A percentile compares a stretch with the other conserved stretches of the same genome.
These are phyloP conservation scores for Zoysia japonica DNA, from an alignment of 176 grass and related monocot genomes.

Conservation along the genomic window DNA sequence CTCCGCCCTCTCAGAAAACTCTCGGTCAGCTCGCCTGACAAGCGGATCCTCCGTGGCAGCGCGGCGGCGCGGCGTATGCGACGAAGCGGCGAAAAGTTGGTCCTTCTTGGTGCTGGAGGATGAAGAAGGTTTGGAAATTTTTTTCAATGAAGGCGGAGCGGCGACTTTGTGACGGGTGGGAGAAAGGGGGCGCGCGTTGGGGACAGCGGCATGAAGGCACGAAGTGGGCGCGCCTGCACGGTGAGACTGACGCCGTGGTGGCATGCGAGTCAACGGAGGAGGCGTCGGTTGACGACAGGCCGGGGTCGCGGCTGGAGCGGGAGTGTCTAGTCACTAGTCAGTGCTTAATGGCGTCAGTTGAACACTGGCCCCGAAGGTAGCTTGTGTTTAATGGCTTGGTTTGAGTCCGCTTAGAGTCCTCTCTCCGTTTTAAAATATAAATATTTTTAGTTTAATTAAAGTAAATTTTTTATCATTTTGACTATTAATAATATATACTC, in stretches of 20 bases:
- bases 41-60: not conserved
- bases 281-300: no score
- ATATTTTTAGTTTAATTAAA: no score
- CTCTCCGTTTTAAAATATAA: no score
- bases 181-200: not conserved
- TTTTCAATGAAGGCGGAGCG: not conserved
- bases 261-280: no score
- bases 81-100: conserved; percentile 35
- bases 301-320: no score
- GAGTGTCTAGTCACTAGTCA: no score
- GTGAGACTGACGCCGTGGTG: not conserved
- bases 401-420: no score
- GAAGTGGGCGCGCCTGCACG: not conserved
- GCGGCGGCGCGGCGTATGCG: conserved; percentile 9
- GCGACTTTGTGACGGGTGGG: not conserved
- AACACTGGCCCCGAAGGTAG: no score
- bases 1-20: conserved; percentile 23
- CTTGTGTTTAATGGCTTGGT: no score
- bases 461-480: no score
- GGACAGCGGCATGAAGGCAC: not conserved
- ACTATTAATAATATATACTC: no score
- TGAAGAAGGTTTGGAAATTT: not conserved
- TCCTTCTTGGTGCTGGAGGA: not conserved
- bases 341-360: no score
- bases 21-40: not conserved